Conservation (phyloP, 352 stramenopile genomes). For the Phytophthora rubi region DNA sequence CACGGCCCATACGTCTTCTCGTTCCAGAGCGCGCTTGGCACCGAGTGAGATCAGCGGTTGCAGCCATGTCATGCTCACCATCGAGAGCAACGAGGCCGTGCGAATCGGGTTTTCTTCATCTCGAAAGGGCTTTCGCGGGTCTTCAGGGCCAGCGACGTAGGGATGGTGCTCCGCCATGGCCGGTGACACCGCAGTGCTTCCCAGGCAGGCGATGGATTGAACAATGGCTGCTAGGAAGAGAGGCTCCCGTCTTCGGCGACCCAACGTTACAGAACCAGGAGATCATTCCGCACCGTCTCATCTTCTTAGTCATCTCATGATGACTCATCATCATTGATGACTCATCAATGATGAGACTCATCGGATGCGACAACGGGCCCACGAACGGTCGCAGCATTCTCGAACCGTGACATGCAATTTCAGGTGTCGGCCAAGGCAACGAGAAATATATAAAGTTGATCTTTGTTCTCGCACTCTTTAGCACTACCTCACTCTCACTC, state of each 20-base stretch:
- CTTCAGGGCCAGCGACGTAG: conserved; percentile 18
- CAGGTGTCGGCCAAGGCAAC: neutral
- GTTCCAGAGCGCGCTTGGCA: conserved; percentile 32
- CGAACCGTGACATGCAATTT: too few species aligned
- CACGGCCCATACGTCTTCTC: conserved; percentile 40
- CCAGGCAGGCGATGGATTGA: conserved; percentile 10
- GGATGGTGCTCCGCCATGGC: conserved; percentile 10
- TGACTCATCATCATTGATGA: too few species aligned
- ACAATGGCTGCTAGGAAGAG: conserved; percentile 12
- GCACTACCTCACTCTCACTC: conserved; percentile 10
- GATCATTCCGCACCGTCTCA: too few species aligned
- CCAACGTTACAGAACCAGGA: neutral
- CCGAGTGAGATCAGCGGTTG: conserved; percentile 48
- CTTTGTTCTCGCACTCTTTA: conserved; percentile 20
- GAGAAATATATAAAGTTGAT: conserved; percentile 31
- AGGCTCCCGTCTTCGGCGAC: neutral
- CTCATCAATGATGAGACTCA: too few species aligned
- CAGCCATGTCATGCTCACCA: conserved; percentile 39
- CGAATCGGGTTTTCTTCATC: conserved; percentile 35
- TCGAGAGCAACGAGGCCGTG: conserved; percentile 34
- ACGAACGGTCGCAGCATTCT: too few species aligned
- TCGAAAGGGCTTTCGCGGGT: conserved; percentile 19
- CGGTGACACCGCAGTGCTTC: neutral
- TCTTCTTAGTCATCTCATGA: too few species aligned
- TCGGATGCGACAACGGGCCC: too few species aligned